Evolutionary conservation across 228 moss, liverwort and hornwort genomes (phyloP), one percentile per base, ranked within the genome.

Genomic region (Sphagnum magellanicum): DNA sequence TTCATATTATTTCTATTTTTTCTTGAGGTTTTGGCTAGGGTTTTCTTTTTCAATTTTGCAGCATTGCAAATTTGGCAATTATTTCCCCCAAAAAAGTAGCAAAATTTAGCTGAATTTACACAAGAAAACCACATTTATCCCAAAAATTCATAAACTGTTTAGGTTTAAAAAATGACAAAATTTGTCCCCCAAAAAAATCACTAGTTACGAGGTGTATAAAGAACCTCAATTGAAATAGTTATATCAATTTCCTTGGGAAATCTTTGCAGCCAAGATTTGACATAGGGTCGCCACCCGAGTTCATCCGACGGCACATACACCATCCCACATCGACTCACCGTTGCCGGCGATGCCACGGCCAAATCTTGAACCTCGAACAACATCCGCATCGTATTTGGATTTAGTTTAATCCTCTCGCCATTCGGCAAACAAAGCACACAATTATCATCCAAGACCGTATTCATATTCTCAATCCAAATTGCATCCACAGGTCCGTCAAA

Each of bases 401-500:
- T 94, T 4, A 94, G 73, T 66, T 94, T 94, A 13, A 94, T 94
- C 4, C 93, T 89, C 66, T 94, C 93, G 48, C 93, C 93, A 75
- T 94, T 94, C 1, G 93, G 93, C 67, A 94, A 81, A 50, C 93
- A 94, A 0, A 94, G 62, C 0, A 94, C 83, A 67, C 93, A 94
- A 71, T 94, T 94, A 62, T 94, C 93, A 68, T 94, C 93, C 4
- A 94, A 74, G 49, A 94, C 93, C 0, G 91, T 94, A 49, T 94
- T 94, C 60, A 94, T 82, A 60, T 87, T 94, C 61, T 94, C 93
- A 49, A 94, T 94, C 93, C 93, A 94, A 32, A 94, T 94, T 0
- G 93, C 93, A 72, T 94, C 93, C 4, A 94, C 93, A 0, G 93
- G 93, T 13, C 93, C 93, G 67, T 94, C 93, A 74, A 94, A 94